phyloP scores from a whole-genome alignment of 257 asterid genomes.

The Cinchona pubescens region DNA sequence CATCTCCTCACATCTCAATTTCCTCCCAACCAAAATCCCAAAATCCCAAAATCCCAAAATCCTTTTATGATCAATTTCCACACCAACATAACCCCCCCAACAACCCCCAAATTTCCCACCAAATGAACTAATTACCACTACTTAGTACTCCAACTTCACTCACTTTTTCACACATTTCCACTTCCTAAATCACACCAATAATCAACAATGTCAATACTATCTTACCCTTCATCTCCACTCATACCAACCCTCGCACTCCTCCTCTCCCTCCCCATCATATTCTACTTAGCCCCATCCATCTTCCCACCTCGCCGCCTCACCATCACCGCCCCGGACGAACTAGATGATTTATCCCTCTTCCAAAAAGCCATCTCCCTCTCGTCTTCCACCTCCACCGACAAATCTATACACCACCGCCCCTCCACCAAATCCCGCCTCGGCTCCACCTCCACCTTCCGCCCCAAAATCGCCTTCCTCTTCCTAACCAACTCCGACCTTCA shows the following conservation, averaged over 20 bases:
- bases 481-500: conserved; percentile 71
- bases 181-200: neutral
- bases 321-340: conserved; percentile 76
- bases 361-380: conserved; percentile 70
- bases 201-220: conserved; percentile 27
- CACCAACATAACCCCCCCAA: neutral
- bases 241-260: conserved; percentile 65
- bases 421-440: conserved; percentile 61
- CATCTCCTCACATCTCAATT: neutral
- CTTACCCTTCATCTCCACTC: conserved; percentile 47
- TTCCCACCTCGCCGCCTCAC: conserved; percentile 66
- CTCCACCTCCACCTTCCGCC: conserved; percentile 61
- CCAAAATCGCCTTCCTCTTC: conserved; percentile 84
- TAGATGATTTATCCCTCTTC: conserved; percentile 84
- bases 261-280: conserved; percentile 53
- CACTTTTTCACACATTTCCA: neutral
- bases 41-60: neutral
- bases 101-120: neutral
- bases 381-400: neutral
- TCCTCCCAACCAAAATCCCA: neutral
- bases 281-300: conserved; percentile 54
- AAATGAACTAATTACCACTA: conserved; percentile 3
- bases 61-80: neutral
- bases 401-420: conserved; percentile 38
- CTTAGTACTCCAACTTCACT: neutral